Conservation (phyloP, 2,329 filamentous ascomycete species). For the Trichothecium roseum region DNA sequence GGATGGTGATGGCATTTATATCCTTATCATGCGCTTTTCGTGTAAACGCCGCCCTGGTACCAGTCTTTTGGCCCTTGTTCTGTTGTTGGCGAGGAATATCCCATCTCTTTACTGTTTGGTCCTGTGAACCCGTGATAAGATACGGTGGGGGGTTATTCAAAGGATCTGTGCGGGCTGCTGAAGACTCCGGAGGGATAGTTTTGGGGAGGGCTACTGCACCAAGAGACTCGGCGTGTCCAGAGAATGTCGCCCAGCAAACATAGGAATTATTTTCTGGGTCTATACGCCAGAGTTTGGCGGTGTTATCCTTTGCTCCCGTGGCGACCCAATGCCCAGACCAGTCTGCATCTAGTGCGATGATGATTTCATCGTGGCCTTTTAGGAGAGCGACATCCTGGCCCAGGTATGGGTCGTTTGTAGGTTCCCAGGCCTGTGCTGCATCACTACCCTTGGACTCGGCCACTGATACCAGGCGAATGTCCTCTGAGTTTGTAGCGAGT, state of each 20-base stretch:
- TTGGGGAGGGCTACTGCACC: constrained; percentile 81
- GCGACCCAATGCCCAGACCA: constrained; percentile 97
- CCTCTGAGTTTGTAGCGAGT: constrained; percentile 89
- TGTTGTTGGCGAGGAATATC: constrained; percentile 55
- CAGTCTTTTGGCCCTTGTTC: constrained; percentile 34
- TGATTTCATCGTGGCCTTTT: constrained; percentile 87
- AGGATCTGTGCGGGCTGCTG: constrained; percentile 61
- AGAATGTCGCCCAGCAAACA: constrained; percentile 71
- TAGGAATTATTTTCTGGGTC: constrained; percentile 67
- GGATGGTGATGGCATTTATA: constrained; percentile 87
- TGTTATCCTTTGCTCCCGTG: constrained; percentile 95
- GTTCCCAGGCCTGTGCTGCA: constrained; percentile 11
- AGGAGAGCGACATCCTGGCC: constrained; percentile 81
- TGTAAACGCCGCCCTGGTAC: constrained; percentile 65
- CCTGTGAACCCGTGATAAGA: constrained; percentile 85
- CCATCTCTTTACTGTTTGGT: constrained; percentile 93
- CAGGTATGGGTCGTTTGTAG: constrained; percentile 50
- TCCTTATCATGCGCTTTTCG: constrained; percentile 97
- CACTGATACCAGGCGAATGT: constrained; percentile 77
- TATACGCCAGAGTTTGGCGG: constrained; percentile 79
- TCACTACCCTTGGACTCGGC: constrained; percentile 22
- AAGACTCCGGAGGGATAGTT: constrained; percentile 53
- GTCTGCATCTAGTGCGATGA: constrained; percentile 88
- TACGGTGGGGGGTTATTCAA: constrained; percentile 73
- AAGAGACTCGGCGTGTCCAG: constrained; percentile 87